These are phyloP conservation scores for Fusarium fracticaudum DNA, from an alignment of 2,329 filamentous ascomycete genomes.

Conservation along the genomic window DNA sequence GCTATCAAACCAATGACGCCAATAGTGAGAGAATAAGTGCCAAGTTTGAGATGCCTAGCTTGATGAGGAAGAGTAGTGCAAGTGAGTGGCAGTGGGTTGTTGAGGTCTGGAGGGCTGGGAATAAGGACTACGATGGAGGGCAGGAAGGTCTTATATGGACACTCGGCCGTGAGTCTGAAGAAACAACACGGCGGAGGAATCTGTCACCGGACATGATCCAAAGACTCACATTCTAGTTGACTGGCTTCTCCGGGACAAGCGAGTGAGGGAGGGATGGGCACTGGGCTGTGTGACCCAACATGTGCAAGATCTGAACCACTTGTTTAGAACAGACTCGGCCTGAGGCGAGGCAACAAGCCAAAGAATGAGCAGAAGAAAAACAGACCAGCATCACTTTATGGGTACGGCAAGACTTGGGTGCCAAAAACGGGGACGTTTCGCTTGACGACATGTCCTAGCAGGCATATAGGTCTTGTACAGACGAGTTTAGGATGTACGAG, in stretches of 20 bases:
- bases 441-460: conserved; percentile 34
- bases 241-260: conserved; percentile 34
- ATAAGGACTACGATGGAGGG: conserved; percentile 29
- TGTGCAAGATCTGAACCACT: conserved; percentile 49
- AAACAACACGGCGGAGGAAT: conserved; percentile 39
- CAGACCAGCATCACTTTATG: conserved; percentile 38
- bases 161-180: conserved; percentile 37
- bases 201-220: conserved; percentile 35
- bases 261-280: conserved; percentile 46
- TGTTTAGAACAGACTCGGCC: conserved; percentile 49
- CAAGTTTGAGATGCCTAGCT: background rate
- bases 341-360: conserved; percentile 46
- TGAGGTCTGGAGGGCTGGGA: conserved; percentile 12
- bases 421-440: conserved; percentile 28
- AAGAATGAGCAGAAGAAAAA: conserved; percentile 34
- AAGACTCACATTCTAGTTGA: conserved; percentile 29
- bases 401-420: conserved; percentile 36
- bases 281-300: conserved; percentile 49
- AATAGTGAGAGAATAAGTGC: background rate
- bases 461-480: conserved; percentile 21
- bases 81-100: conserved; percentile 19
- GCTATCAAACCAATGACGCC: conserved; percentile 8
- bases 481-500: conserved; percentile 14
- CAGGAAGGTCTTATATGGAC: conserved; percentile 40
- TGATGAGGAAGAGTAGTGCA: conserved; percentile 1